Evolutionary conservation across 202 grass and related monocot genomes (phyloP).

Genomic region (Schoenoplectus tabernaemontani): DNA sequence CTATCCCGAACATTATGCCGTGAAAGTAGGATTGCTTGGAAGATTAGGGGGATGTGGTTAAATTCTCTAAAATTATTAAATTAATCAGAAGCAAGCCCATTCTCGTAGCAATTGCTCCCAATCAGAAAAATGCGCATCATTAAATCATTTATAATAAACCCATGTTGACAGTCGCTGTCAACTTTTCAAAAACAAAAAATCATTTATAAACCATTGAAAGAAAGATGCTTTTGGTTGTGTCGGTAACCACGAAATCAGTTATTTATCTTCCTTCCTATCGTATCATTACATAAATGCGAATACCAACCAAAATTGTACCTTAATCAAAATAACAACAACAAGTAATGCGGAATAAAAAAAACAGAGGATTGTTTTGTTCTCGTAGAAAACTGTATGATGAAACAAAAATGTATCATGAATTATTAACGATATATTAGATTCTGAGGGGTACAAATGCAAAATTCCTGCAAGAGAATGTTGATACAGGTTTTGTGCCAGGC

Average conservation of each 20-base stretch:
- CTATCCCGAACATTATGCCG: conserved; percentile 3
- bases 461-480: conserved; percentile 3
- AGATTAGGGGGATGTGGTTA: neutral
- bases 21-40: conserved; percentile 12
- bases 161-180: no score
- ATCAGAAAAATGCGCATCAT: neutral
- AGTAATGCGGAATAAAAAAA: neutral
- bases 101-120: neutral
- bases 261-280: neutral
- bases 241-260: neutral
- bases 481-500: neutral
- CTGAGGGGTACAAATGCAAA: neutral
- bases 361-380: neutral
- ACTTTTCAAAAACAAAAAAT: no score
- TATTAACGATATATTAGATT: neutral
- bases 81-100: neutral
- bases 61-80: conserved; percentile 5
- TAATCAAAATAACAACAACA: neutral
- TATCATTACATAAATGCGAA: neutral
- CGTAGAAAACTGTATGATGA: neutral
- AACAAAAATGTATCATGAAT: neutral
- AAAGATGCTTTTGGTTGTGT: neutral
- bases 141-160: no score
- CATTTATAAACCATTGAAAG: neutral
- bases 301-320: neutral